phyloP scores from a whole-genome alignment of 305 asterid genomes.

The Fraxinus sp. region DNA sequence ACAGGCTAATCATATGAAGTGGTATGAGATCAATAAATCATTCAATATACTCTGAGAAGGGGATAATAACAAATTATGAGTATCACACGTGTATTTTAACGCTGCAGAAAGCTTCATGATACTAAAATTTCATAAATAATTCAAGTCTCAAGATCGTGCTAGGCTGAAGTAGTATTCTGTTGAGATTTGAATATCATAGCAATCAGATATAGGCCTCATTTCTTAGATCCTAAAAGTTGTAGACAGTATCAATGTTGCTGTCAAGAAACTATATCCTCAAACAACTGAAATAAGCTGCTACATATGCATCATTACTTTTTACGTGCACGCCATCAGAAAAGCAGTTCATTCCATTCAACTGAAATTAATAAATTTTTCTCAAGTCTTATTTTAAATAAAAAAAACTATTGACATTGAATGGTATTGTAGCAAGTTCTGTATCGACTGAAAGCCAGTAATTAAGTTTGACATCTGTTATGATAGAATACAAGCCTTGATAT shows the following conservation, averaged over 20 bases:
- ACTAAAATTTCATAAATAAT: background rate
- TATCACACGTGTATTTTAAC: background rate
- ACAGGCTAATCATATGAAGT: background rate
- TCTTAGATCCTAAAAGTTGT: background rate
- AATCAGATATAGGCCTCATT: background rate
- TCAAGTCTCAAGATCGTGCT: background rate
- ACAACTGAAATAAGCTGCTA: background rate
- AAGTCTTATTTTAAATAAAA: background rate
- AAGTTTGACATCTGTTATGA: background rate
- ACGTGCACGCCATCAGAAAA: background rate
- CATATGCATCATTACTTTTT: background rate
- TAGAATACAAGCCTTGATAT: constrained; percentile 32
- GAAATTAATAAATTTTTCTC: background rate
- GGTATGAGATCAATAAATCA: background rate
- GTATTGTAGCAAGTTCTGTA: background rate
- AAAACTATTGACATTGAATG: background rate
- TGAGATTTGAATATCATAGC: background rate
- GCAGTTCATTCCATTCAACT: background rate
- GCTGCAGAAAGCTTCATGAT: background rate
- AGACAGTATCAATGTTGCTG: background rate
- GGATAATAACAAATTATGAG: background rate
- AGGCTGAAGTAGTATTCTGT: background rate
- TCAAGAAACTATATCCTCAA: background rate
- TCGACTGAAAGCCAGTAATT: background rate
- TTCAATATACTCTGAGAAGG: background rate